phyloP scores from a whole-genome alignment of 805 yeast genomes.

The Yarrowia porcina region DNA sequence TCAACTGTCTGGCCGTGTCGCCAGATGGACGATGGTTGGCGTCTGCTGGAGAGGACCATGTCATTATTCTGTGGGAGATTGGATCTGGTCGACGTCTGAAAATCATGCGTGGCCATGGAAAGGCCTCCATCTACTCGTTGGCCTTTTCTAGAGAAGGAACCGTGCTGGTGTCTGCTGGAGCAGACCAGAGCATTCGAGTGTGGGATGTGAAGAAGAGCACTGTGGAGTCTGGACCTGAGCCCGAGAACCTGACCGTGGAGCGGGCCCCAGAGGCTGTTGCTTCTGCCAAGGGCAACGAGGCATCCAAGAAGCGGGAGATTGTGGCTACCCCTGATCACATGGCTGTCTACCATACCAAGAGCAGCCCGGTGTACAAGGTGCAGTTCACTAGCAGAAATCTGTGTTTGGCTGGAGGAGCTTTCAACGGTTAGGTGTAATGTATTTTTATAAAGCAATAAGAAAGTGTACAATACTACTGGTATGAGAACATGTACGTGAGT shows the following conservation, averaged over 20 bases:
- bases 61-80: constrained; percentile 88
- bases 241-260: constrained; percentile 58
- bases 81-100: constrained; percentile 87
- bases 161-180: constrained; percentile 85
- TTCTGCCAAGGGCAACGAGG: constrained; percentile 22
- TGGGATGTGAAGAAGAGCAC: constrained; percentile 94
- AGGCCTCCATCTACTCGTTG: constrained; percentile 78
- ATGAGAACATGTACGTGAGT: background rate
- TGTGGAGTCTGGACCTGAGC: constrained; percentile 69
- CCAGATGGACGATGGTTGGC: constrained; percentile 98
- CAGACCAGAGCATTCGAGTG: constrained; percentile 87
- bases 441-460: background rate
- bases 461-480: too few species aligned
- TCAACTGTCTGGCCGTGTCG: constrained; percentile 79
- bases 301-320: constrained; percentile 53
- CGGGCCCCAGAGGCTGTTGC: constrained; percentile 34
- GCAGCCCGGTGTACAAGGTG: constrained; percentile 89
- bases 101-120: constrained; percentile 92
- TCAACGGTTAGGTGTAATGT: constrained; percentile 41
- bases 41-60: constrained; percentile 88
- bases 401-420: constrained; percentile 91
- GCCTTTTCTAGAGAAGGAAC: constrained; percentile 84
- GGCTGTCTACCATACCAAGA: constrained; percentile 90
- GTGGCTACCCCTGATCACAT: constrained; percentile 86
- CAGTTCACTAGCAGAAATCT: constrained; percentile 87